A percentile compares a stretch with the other conserved stretches of the same genome.
Evolutionary conservation across 2,329 filamentous ascomycete species (phyloP).

Genomic region (Thelonectria discophora): DNA sequence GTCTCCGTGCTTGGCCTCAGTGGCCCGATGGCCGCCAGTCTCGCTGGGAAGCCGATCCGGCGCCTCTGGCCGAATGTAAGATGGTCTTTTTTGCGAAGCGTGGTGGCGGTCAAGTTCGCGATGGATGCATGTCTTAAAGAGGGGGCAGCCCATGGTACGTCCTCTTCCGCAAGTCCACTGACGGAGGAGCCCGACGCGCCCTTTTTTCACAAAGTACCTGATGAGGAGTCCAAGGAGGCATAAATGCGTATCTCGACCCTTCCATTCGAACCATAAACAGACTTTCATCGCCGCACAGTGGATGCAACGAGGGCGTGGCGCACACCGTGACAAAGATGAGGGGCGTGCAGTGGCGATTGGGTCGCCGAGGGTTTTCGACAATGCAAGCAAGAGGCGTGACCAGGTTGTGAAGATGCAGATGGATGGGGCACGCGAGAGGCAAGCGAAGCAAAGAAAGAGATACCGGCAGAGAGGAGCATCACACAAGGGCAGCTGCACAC

Average conservation of each 20-base stretch:
- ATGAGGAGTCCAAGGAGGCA: too few species aligned
- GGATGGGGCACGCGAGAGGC: not conserved
- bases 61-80: not conserved
- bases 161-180: not conserved
- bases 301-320: slow-evolving; percentile 19
- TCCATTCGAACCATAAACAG: not conserved
- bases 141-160: not conserved
- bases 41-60: slow-evolving; percentile 8
- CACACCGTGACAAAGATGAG: not conserved
- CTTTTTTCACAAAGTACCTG: too few species aligned
- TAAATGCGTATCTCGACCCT: too few species aligned
- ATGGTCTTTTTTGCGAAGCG: not conserved
- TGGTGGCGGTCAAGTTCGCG: slow-evolving; percentile 19
- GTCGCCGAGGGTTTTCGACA: not conserved
- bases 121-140: not conserved
- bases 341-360: slow-evolving; percentile 25
- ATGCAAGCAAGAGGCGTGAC: slow-evolving; percentile 16
- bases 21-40: too few species aligned
- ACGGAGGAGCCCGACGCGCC: not conserved
- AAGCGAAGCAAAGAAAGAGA: not conserved
- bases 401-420: slow-evolving; percentile 1
- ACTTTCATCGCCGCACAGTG: not conserved
- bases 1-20: not conserved
- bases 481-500: slow-evolving; percentile 1
- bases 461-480: not conserved